Conservation (phyloP, 805 yeast species). For the Teunomyces aglyptinius region DNA sequence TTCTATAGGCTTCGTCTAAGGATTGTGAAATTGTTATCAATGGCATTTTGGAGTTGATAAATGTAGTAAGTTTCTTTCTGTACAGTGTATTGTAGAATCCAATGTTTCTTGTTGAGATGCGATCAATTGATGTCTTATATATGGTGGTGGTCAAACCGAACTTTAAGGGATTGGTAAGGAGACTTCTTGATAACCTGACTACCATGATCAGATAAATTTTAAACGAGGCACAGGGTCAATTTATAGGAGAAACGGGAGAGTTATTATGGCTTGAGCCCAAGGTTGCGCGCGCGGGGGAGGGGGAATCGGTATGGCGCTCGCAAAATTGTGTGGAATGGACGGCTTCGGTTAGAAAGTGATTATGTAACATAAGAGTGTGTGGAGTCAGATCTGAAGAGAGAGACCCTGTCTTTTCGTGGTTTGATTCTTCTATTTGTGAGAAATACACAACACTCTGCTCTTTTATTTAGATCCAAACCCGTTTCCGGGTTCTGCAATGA, state of each 20-base stretch:
- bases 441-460: too few species aligned
- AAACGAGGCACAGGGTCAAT: neutral
- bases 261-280: neutral
- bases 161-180: neutral
- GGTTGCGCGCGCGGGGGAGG: slow-evolving; percentile 1
- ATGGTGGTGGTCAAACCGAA: neutral
- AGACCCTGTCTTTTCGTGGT: too few species aligned
- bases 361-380: neutral
- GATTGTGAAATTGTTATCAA: slow-evolving; percentile 55
- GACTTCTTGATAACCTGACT: neutral
- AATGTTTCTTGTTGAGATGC: slow-evolving; percentile 2
- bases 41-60: slow-evolving; percentile 26
- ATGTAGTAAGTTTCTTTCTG: neutral
- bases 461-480: too few species aligned
- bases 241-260: neutral
- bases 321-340: neutral
- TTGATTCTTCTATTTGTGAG: too few species aligned
- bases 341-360: neutral
- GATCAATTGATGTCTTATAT: neutral
- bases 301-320: neutral
- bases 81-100: slow-evolving; percentile 1
- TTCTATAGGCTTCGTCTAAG: slow-evolving; percentile 48
- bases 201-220: neutral
- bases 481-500: too few species aligned
- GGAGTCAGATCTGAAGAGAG: neutral